Base-by-base conservation (phyloP, 805 yeast genomes). In the Metschnikowia lachancei region DNA sequence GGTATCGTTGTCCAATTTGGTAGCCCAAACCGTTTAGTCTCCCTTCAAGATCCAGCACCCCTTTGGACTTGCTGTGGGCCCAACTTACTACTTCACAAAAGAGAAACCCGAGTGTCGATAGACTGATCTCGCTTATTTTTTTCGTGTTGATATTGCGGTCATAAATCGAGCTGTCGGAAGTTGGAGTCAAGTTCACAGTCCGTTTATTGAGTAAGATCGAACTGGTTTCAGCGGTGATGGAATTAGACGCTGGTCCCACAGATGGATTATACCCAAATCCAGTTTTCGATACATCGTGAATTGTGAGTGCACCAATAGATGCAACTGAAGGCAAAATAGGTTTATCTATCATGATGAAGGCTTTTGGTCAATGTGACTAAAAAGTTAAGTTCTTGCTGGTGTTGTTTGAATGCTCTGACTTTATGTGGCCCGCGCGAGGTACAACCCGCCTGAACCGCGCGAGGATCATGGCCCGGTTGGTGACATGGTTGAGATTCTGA, bases 1-100 rank as follows among this genome's bases (percentile, higher is more conserved):
- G 65, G 52, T 78, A 73, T 51, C 87, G 77, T 46, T 80, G 77
- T 2, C 96, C 96, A 33, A 89, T 78, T 33, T 81, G 81, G 60
- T 87, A 87, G 0, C 96, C 96, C 36, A 86, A 66, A 10, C 82
- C 78, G 61, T 85, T 87, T 41, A 88, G 72, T 43, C 83, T 67
- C 28, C 62, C 64, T 46, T 72, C 77, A 33, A 72, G 61, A 54
- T 87, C 91, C 47, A 79, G 82, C 24, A 88, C 74, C 13, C 89
- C 88, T 46, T 76, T 78, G 6, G 87, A 78, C 42, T 78, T 73
- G 39, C 71, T 68, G 47, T 83, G 84, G 28, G 81, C 69, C 74
- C 85, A 80, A 50, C 81, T 81, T 10, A 88, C 82, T 34, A 84
- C 76, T 53, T 85, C 91, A 60, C 82, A 70, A 55, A 85, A 87